A percentile compares a stretch with the other conserved stretches of the same genome.
Evolutionary conservation across 1,139 yeast species (phyloP).

Genomic region (Hanseniaspora gamundiae): DNA sequence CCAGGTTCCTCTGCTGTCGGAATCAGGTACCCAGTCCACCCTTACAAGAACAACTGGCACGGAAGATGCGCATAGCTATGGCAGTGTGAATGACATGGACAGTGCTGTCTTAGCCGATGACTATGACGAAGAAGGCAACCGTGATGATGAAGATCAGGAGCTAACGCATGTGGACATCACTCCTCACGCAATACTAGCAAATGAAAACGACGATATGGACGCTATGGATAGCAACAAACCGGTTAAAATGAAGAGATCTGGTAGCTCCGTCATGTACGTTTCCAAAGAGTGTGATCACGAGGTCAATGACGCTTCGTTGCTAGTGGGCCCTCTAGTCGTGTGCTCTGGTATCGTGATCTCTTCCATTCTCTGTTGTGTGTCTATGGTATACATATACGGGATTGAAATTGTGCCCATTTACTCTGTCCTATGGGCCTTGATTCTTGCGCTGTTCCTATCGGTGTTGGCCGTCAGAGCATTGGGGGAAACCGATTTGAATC

Average conservation of each 20-base stretch:
- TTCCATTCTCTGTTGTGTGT: conserved; percentile 49
- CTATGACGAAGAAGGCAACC: conserved; percentile 2
- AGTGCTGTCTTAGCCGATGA: not conserved
- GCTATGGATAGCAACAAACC: not conserved
- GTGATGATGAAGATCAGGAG: conserved; percentile 1
- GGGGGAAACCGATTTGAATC: conserved; percentile 94
- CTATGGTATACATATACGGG: conserved; percentile 61
- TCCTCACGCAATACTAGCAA: conserved; percentile 1
- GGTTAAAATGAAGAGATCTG: conserved; percentile 6
- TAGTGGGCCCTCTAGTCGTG: conserved; percentile 42
- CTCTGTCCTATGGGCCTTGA: conserved; percentile 53
- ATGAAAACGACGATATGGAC: conserved; percentile 3
- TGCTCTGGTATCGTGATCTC: conserved; percentile 52
- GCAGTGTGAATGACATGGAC: no score
- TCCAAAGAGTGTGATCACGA: conserved; percentile 26
- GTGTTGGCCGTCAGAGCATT: conserved; percentile 83
- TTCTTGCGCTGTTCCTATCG: conserved; percentile 67
- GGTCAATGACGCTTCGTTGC: conserved; percentile 33
- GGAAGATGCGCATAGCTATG: not conserved
- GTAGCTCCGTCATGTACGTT: conserved; percentile 8
- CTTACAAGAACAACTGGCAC: not conserved
- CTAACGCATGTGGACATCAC: not conserved
- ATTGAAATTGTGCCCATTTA: conserved; percentile 51
- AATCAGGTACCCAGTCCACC: not conserved
- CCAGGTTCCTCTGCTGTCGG: conserved; percentile 3